Evolutionary conservation across 164 flowering plant genomes (phyloP), one percentile per base, ranked within the genome.

Genomic region (Nelumbo lutea): DNA sequence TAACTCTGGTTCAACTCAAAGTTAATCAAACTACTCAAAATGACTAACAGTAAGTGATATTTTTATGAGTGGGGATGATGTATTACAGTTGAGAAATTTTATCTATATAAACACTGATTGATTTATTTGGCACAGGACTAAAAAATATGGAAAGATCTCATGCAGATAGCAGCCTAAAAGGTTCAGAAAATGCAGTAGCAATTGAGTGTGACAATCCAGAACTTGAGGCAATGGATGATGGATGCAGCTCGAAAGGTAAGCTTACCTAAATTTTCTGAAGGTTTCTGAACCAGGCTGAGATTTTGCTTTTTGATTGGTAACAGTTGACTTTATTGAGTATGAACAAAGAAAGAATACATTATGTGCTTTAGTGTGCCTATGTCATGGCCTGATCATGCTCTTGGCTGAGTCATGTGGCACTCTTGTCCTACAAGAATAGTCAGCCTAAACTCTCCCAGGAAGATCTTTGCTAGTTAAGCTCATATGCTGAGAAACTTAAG

Each of bases 211-310:
- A 63, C 43, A 65, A 71, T 68, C 69, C 74, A 43, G 85, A 79
- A 67, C 50, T 72, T 39, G 78, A 74, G 71, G 65, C 47, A 42
- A 69, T 68, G 53, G 73, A 77, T 67, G 83, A 75, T 72, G 75
- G 76, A 41, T 65, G 71, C 64, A 62, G 62, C 61, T 70, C 63
- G 50, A 75, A 77, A 75, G 86, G 84, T 82, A 64, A 61, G 42
- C 43, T 57, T 56, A 53, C 44, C 65, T 67, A 53, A 46, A 62
- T 41, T 40, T 43, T 11, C 58, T 55, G 65, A 40, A 40, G n/a
- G 1, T 62, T 44, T 67, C 62, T 45, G 59, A 43, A n/a, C 40
- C 38, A 5, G 27, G 9, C 0, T 40, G 9, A 10, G 47, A 42
- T 13, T 41, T 1, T 7, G 52, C 5, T 9, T 4, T 14, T 27